These are phyloP conservation scores for Lantana camara DNA, from an alignment of 257 asterid genomes.

Conservation along the genomic window DNA sequence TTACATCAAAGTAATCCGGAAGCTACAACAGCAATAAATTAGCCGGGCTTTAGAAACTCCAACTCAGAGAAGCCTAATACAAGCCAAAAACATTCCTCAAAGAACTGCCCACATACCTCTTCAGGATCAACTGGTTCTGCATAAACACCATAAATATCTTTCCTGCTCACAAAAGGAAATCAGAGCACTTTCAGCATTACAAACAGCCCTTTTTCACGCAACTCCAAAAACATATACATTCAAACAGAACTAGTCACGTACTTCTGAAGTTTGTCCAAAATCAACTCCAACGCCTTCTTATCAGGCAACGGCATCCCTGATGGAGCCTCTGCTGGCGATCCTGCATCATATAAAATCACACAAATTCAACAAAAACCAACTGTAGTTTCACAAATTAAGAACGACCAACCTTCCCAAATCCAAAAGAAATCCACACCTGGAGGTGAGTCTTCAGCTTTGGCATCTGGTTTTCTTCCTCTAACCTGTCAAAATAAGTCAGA, in stretches of 20 bases:
- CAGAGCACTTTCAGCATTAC: constrained; percentile 33
- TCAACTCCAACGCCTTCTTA: constrained; percentile 74
- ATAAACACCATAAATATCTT: constrained; percentile 90
- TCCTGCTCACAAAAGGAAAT: constrained; percentile 64
- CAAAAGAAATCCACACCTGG: constrained; percentile 53
- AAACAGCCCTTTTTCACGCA: constrained; percentile 12
- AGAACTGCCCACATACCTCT: constrained; percentile 58
- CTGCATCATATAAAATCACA: constrained; percentile 38
- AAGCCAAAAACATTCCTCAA: constrained; percentile 9
- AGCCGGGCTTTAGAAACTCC: constrained; percentile 25
- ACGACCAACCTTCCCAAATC: neutral
- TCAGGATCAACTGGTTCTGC: constrained; percentile 99
- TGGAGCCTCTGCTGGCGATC: constrained; percentile 57
- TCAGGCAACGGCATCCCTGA: constrained; percentile 69
- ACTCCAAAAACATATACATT: constrained; percentile 7
- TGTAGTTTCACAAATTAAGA: neutral
- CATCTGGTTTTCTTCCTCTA: constrained; percentile 49
- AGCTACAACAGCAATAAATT: constrained; percentile 54
- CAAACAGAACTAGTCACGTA: constrained; percentile 40
- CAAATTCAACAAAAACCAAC: constrained; percentile 21
- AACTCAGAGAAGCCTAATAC: constrained; percentile 5
- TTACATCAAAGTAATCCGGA: constrained; percentile 95
- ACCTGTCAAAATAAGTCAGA: constrained; percentile 67
- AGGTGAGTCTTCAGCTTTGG: constrained; percentile 52
- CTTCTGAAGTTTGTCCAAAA: constrained; percentile 97